Evolutionary conservation across 1,284 basidiomycete species (phyloP).

Genomic region (Neonothopanus nambi): DNA sequence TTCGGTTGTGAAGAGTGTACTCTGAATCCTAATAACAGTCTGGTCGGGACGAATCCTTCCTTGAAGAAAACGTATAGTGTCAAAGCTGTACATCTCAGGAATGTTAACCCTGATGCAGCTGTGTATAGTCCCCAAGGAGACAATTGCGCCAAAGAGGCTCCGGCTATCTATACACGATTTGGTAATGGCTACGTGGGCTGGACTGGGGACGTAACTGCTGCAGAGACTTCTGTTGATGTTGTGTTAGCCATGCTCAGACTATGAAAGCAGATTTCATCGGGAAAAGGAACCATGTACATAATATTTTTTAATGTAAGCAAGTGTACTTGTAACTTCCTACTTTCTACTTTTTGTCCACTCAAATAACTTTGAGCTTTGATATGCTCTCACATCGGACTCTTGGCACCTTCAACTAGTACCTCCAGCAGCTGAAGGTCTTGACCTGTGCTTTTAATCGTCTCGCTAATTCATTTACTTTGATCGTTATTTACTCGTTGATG

Average conservation of each 20-base stretch:
- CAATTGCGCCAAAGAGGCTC: not conserved
- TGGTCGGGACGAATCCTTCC: slow-evolving; percentile 2
- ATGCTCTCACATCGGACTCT: no score
- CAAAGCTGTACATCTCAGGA: slow-evolving; percentile 1
- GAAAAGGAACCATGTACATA: no score
- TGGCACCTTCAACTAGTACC: no score
- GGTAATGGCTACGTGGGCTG: slow-evolving; percentile 15
- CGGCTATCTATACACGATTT: not conserved
- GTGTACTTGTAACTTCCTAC: no score
- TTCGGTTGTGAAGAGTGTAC: slow-evolving; percentile 4
- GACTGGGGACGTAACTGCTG: slow-evolving; percentile 17
- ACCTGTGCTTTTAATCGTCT: no score
- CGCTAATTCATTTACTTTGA: no score
- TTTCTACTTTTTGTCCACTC: no score
- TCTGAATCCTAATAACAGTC: not conserved
- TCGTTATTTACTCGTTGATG: no score
- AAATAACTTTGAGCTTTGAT: no score
- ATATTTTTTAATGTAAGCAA: no score
- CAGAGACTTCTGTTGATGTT: slow-evolving; percentile 5
- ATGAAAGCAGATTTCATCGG: no score
- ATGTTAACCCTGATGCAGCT: not conserved
- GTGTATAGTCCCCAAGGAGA: slow-evolving; percentile 2
- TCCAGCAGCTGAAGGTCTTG: no score
- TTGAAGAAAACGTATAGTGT: slow-evolving; percentile 4
- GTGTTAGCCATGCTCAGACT: slow-evolving; percentile 13